Percentiles rank a stretch among this genome's conserved stretches.
Conservation (phyloP, 2,329 filamentous ascomycete species). For the Hymenoscyphus fraxineus region DNA sequence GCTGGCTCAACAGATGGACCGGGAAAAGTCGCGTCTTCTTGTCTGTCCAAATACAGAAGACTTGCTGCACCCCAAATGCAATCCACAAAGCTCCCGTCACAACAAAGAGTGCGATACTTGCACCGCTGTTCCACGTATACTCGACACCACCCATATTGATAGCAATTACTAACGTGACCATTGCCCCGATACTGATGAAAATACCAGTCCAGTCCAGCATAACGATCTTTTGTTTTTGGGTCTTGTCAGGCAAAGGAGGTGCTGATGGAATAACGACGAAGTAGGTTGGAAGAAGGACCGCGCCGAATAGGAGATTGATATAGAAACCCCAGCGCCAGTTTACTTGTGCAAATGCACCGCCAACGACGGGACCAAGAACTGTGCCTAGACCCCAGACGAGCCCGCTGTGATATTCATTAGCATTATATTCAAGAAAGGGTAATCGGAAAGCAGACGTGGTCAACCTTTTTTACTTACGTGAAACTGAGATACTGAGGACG, state of each 20-base stretch:
- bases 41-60: conserved; percentile 43
- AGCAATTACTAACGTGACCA: conserved; percentile 43
- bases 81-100: conserved; percentile 42
- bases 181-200: conserved; percentile 41
- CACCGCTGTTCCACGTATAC: conserved; percentile 45
- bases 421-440: too few relatives aligned
- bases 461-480: too few relatives aligned
- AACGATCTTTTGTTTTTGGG: conserved; percentile 5
- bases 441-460: too few relatives aligned
- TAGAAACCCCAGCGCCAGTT: conserved; percentile 44
- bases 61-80: conserved; percentile 46
- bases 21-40: conserved; percentile 44
- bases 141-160: conserved; percentile 48
- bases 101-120: conserved; percentile 46
- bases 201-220: conserved; percentile 46
- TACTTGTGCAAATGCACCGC: conserved; percentile 43
- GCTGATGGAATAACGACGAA: conserved; percentile 28
- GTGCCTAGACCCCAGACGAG: conserved; percentile 42
- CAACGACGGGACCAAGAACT: conserved; percentile 45
- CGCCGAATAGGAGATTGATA: conserved; percentile 25
- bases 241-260: conserved; percentile 36
- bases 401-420: too few relatives aligned
- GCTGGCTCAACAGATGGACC: conserved; percentile 36
- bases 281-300: conserved; percentile 8
- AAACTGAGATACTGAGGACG: conserved; percentile 36